These are phyloP conservation scores for Paramecium primaurelia DNA, from an alignment of 73 alveolate species.

Conservation along the genomic window DNA sequence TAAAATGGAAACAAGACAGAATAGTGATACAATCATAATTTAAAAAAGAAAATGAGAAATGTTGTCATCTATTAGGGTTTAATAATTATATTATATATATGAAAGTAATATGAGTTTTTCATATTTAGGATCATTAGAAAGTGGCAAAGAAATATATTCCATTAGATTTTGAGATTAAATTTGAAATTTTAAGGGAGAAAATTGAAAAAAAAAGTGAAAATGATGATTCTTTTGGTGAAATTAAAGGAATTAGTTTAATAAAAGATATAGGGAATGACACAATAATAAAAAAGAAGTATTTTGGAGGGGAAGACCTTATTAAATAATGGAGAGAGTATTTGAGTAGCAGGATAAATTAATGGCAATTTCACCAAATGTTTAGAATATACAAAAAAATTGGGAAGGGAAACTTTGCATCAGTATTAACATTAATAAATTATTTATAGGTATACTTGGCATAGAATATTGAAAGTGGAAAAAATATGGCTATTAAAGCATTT, in stretches of 20 bases:
- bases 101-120: background rate
- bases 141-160: background rate
- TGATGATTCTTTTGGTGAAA: constrained; percentile 11
- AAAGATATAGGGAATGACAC: background rate
- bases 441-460: constrained; percentile 51
- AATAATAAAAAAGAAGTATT: background rate
- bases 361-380: constrained; percentile 36
- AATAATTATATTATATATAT: background rate
- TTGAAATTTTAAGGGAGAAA: background rate
- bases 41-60: background rate
- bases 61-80: background rate
- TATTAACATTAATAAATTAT: background rate
- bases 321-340: constrained; percentile 32
- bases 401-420: constrained; percentile 38
- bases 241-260: background rate
- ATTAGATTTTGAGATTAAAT: background rate
- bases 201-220: background rate
- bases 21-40: background rate
- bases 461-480: constrained; percentile 32
- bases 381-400: constrained; percentile 3
- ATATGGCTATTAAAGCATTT: constrained; percentile 58
- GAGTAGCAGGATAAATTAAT: background rate
- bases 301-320: background rate
- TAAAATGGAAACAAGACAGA: background rate
- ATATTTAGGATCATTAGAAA: background rate